phyloP scores from a whole-genome alignment of 345 rosid species.

The Bretschneidera sinensis region DNA sequence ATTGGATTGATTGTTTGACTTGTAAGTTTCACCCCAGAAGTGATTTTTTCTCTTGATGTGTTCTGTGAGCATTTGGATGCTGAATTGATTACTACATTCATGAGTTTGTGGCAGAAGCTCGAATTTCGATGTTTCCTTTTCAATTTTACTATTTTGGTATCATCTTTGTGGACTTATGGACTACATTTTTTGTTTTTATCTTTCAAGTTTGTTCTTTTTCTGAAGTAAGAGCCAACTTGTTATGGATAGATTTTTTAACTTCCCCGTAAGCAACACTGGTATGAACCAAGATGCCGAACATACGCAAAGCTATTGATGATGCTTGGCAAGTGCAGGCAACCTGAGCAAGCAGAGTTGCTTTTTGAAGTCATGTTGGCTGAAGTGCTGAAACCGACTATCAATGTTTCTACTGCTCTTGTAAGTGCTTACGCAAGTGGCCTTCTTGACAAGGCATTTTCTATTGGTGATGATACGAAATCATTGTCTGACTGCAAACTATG shows the following conservation, averaged over 20 bases:
- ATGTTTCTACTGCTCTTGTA: slow-evolving; percentile 72
- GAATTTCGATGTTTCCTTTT: too few species aligned
- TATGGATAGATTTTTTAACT: slow-evolving; percentile 55
- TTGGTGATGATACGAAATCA: slow-evolving; percentile 65
- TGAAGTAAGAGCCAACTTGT: slow-evolving; percentile 2
- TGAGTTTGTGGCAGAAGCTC: too few species aligned
- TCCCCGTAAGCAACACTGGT: slow-evolving; percentile 77
- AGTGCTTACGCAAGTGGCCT: slow-evolving; percentile 61
- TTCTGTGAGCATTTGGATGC: too few species aligned
- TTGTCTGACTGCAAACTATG: slow-evolving; percentile 65
- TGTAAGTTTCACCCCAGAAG: too few species aligned
- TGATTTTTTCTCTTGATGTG: too few species aligned
- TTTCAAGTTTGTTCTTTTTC: not conserved
- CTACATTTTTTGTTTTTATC: not conserved
- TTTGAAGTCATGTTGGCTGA: slow-evolving; percentile 64
- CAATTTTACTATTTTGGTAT: too few species aligned
- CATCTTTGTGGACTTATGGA: too few species aligned
- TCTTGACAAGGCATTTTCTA: slow-evolving; percentile 48
- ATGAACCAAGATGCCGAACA: slow-evolving; percentile 65
- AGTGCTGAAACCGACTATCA: slow-evolving; percentile 64
- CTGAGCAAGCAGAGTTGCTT: slow-evolving; percentile 62
- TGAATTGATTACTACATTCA: too few species aligned
- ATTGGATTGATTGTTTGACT: too few species aligned
- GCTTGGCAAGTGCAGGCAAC: slow-evolving; percentile 70
- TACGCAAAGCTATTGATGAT: slow-evolving; percentile 64